Conservation (phyloP, 1,139 yeast species). For the Zygosaccharomyces sapae region DNA sequence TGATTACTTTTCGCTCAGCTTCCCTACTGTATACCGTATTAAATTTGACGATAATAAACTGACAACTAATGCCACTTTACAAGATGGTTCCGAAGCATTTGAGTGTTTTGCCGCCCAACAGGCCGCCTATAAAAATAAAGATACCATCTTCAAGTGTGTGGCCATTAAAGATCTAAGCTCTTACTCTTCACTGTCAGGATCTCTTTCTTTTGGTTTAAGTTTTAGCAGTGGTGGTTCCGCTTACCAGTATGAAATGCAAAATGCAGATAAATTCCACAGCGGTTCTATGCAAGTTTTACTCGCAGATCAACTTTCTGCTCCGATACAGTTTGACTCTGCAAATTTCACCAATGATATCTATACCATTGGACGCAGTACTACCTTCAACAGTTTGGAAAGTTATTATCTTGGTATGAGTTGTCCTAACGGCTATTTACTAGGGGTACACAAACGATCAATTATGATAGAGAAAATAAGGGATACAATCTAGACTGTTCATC, state of each 20-base stretch:
- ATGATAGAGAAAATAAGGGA: conserved; percentile 23
- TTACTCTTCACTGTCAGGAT: conserved; percentile 28
- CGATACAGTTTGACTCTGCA: conserved; percentile 29
- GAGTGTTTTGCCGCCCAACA: conserved; percentile 36
- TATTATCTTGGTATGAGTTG: conserved; percentile 36
- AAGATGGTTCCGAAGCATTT: conserved; percentile 31
- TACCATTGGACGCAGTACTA: conserved; percentile 32
- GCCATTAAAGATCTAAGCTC: conserved; percentile 25
- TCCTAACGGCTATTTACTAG: conserved; percentile 29
- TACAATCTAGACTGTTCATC: conserved; percentile 30
- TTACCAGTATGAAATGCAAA: conserved; percentile 30
- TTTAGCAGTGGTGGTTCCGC: conserved; percentile 37
- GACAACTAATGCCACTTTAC: conserved; percentile 17
- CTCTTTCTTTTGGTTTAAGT: conserved; percentile 30
- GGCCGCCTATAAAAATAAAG: conserved; percentile 33
- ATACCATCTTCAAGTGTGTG: conserved; percentile 33
- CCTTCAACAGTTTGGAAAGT: conserved; percentile 31
- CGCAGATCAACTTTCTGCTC: conserved; percentile 24
- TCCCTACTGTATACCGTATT: conserved; percentile 37
- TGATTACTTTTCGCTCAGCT: conserved; percentile 27
- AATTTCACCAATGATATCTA: conserved; percentile 22
- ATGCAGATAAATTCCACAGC: conserved; percentile 28
- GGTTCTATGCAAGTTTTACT: conserved; percentile 28
- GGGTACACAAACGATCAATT: conserved; percentile 31
- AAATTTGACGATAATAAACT: conserved; percentile 28